phyloP scores from a whole-genome alignment of 805 yeast genomes.

The Candida berthetii region DNA sequence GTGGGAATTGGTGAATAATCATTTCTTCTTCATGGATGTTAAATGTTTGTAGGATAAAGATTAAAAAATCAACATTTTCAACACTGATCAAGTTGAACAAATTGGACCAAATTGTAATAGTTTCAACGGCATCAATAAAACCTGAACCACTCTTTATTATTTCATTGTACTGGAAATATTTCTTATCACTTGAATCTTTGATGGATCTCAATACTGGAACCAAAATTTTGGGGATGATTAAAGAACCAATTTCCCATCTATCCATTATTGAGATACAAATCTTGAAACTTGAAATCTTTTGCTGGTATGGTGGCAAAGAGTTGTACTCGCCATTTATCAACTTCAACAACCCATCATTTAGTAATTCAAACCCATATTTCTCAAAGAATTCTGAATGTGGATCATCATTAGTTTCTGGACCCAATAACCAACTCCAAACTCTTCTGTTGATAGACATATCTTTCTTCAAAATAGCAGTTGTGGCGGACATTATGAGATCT shows the following conservation, averaged over 20 bases:
- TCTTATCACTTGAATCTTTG: conserved; percentile 21
- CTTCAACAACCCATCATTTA: conserved; percentile 48
- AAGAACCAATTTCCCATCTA: conserved; percentile 88
- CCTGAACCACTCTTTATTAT: conserved; percentile 53
- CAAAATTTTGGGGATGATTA: conserved; percentile 64
- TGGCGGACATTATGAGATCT: conserved; percentile 53
- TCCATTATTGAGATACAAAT: conserved; percentile 77
- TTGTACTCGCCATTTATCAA: conserved; percentile 29
- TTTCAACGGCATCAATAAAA: conserved; percentile 84
- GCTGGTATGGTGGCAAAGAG: conserved; percentile 12
- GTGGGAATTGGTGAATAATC: conserved; percentile 68
- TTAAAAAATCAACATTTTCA: conserved; percentile 40
- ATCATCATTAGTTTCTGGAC: conserved; percentile 48
- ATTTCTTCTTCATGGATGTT: conserved; percentile 85
- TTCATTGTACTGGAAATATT: conserved; percentile 28
- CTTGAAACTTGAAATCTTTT: conserved; percentile 46
- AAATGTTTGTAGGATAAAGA: conserved; percentile 58
- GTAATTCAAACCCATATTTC: conserved; percentile 42
- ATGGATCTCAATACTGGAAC: conserved; percentile 56
- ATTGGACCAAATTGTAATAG: conserved; percentile 70
- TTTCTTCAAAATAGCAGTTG: conserved; percentile 63
- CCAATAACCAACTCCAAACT: conserved; percentile 88
- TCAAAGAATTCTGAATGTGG: conserved; percentile 41
- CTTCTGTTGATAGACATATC: conserved; percentile 96
- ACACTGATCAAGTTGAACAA: conserved; percentile 37